These are phyloP conservation scores for Elsinoe necatrix DNA, from an alignment of 2,329 filamentous ascomycete genomes.

Conservation along the genomic window DNA sequence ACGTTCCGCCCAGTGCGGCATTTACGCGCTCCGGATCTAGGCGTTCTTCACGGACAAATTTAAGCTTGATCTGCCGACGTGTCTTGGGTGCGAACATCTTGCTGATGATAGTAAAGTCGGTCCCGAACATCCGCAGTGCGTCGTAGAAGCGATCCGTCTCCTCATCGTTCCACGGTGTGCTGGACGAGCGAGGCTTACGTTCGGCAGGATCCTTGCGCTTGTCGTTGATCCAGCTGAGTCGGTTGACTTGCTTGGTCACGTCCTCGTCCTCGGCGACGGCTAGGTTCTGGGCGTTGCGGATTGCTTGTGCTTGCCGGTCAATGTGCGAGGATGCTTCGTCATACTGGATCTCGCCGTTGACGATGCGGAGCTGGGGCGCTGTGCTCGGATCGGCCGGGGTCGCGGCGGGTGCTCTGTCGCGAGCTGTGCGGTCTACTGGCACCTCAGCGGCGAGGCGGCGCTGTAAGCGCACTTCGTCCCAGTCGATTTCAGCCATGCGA, in stretches of 20 bases:
- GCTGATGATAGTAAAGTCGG: conserved; percentile 72
- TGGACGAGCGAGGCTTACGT: conserved; percentile 39
- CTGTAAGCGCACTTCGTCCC: conserved; percentile 40
- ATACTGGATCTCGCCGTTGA: conserved; percentile 64
- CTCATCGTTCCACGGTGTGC: conserved; percentile 57
- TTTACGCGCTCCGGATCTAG: conserved; percentile 56
- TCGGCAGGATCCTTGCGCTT: conserved; percentile 41
- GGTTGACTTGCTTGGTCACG: conserved; percentile 63
- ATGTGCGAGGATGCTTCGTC: conserved; percentile 60
- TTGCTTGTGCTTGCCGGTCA: conserved; percentile 55
- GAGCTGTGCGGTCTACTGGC: neutral
- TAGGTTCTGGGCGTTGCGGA: conserved; percentile 41
- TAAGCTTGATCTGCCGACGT: conserved; percentile 67
- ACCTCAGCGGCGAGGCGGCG: conserved; percentile 25
- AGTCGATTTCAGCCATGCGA: conserved; percentile 60
- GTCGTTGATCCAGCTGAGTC: conserved; percentile 59
- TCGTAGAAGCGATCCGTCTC: conserved; percentile 70
- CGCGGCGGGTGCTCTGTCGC: neutral
- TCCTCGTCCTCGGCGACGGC: conserved; percentile 62
- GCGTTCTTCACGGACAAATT: conserved; percentile 73
- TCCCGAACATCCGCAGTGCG: conserved; percentile 67
- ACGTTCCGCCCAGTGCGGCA: conserved; percentile 46
- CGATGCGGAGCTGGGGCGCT: conserved; percentile 48
- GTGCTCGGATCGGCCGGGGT: neutral
- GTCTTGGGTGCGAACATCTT: conserved; percentile 66